A percentile compares a stretch with the other conserved stretches of the same genome.
Evolutionary conservation across 768 basidiomycete genomes (phyloP).

Genomic region (Hygrocybe punicea): DNA sequence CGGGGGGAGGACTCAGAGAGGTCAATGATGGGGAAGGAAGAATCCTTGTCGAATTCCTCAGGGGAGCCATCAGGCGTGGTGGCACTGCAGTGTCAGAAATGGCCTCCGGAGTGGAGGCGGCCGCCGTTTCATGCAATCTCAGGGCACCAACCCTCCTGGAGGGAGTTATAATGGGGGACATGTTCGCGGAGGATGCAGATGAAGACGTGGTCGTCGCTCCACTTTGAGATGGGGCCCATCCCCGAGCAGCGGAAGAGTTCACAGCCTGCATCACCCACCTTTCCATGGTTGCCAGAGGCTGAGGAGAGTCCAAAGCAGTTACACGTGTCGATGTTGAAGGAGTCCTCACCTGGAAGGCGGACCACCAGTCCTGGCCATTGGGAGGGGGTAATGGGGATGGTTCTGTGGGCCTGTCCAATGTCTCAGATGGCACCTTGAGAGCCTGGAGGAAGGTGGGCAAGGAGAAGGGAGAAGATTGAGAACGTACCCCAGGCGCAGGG

Average conservation of each 20-base stretch:
- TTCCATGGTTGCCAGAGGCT: constrained; percentile 24
- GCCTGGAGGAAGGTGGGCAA: constrained; percentile 26
- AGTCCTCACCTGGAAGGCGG: constrained; percentile 11
- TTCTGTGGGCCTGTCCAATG: constrained; percentile 33
- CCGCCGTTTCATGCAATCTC: constrained; percentile 12
- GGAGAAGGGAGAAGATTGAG: constrained; percentile 15
- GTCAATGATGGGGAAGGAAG: constrained; percentile 14
- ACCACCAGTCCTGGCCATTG: constrained; percentile 40
- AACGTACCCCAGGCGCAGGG: constrained; percentile 35
- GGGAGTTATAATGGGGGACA: constrained; percentile 27
- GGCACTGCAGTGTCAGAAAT: constrained; percentile 27
- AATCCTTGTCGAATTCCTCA: constrained; percentile 37
- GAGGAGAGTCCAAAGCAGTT: constrained; percentile 22
- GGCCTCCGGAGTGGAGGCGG: constrained; percentile 8
- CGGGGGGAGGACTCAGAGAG: constrained; percentile 20
- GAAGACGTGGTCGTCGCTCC: constrained; percentile 36
- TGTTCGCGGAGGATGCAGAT: constrained; percentile 20
- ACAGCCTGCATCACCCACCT: constrained; percentile 16
- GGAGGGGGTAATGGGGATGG: constrained; percentile 24
- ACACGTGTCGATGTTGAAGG: constrained; percentile 24
- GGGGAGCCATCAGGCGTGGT: constrained; percentile 8
- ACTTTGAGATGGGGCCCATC: constrained; percentile 28
- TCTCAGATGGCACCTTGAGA: constrained; percentile 31
- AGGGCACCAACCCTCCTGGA: constrained; percentile 4
- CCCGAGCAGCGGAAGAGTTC: constrained; percentile 24